These are phyloP conservation scores for Fusarium papillatum DNA, from an alignment of 2,329 filamentous ascomycete species.

Conservation along the genomic window DNA sequence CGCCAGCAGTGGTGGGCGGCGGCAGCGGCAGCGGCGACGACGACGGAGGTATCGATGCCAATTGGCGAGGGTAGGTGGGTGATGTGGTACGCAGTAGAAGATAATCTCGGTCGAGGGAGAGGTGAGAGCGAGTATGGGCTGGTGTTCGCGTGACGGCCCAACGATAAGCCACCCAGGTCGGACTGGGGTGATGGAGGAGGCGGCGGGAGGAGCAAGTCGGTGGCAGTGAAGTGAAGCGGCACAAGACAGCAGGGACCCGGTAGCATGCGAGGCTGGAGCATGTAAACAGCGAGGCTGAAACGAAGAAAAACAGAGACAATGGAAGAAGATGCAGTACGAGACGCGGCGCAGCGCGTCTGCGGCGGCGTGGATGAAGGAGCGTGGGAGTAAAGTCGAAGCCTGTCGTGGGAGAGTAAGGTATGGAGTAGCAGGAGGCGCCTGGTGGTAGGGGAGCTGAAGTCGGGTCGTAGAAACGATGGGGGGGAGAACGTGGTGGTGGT, in stretches of 20 bases:
- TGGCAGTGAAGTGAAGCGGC: constrained; percentile 45
- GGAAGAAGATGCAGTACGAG: constrained; percentile 36
- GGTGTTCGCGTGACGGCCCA: constrained; percentile 47
- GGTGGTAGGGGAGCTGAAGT: constrained; percentile 43
- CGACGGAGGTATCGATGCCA: constrained; percentile 39
- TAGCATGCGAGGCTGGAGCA: constrained; percentile 40
- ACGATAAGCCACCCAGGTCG: constrained; percentile 37
- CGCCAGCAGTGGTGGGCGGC: constrained; percentile 41
- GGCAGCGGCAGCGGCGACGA: constrained; percentile 23
- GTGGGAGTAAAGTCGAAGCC: constrained; percentile 47
- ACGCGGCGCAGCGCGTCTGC: constrained; percentile 45
- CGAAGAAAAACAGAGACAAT: constrained; percentile 32
- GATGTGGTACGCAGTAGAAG: constrained; percentile 34
- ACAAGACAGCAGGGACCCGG: constrained; percentile 40
- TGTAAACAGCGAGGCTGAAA: constrained; percentile 37
- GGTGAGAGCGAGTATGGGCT: constrained; percentile 32
- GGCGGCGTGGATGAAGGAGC: constrained; percentile 44
- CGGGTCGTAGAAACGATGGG: constrained; percentile 28
- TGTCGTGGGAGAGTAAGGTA: constrained; percentile 43
- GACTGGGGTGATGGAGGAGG: constrained; percentile 35
- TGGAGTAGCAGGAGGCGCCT: constrained; percentile 42
- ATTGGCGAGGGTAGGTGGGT: constrained; percentile 41
- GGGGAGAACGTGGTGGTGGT: constrained; percentile 31
- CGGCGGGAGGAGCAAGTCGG: constrained; percentile 41
- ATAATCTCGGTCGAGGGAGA: constrained; percentile 26